phyloP scores from a whole-genome alignment of 164 flowering plant genomes.

The Platanus orientalis region DNA sequence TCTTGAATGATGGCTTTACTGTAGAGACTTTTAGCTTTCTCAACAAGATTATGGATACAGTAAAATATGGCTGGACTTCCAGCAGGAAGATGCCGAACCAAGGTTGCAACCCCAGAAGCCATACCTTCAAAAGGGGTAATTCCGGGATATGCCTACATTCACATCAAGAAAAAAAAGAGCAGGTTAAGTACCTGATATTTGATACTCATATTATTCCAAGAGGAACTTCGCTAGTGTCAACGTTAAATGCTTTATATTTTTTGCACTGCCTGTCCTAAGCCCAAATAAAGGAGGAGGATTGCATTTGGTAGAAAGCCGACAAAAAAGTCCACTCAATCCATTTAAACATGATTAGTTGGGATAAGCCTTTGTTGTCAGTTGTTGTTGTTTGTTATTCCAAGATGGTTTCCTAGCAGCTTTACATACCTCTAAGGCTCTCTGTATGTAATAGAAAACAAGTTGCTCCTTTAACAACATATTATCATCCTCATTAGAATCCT shows the following conservation, averaged over 20 bases:
- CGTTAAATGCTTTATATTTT: no score
- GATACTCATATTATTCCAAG: not conserved
- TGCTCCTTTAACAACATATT: conserved; percentile 63
- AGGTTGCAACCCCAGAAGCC: conserved; percentile 86
- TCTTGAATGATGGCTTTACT: conserved; percentile 31
- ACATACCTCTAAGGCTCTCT: conserved; percentile 76
- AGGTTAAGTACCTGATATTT: not conserved
- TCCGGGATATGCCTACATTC: conserved; percentile 70
- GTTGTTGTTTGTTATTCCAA: no score
- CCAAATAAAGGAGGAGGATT: no score
- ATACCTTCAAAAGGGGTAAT: conserved; percentile 85
- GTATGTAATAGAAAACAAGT: conserved; percentile 75
- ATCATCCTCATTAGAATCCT: conserved; percentile 53
- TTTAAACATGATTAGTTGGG: no score
- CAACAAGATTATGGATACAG: conserved; percentile 63
- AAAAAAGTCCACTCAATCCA: no score
- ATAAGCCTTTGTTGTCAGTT: no score
- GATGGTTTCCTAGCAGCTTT: not conserved
- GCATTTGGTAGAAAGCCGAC: no score
- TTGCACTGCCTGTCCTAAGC: no score
- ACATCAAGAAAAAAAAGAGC: not conserved
- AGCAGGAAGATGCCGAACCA: conserved; percentile 86
- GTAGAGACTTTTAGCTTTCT: conserved; percentile 54
- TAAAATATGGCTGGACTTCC: conserved; percentile 86
- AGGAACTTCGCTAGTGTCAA: no score